Evolutionary conservation across 2,329 filamentous ascomycete species (phyloP).

Genomic region (Ampelomyces quisqualis): DNA sequence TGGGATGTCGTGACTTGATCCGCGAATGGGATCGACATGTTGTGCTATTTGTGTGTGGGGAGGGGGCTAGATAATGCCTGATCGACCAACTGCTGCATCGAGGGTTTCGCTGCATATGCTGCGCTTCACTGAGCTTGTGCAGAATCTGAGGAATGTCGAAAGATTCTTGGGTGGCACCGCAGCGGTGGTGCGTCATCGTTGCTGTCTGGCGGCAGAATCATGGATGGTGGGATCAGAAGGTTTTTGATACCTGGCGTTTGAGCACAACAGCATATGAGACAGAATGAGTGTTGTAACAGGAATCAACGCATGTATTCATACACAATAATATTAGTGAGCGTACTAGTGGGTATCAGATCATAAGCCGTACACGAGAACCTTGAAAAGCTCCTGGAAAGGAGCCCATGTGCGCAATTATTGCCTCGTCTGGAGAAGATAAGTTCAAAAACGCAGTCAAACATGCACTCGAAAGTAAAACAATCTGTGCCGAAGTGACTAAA

Average conservation of each 20-base stretch:
- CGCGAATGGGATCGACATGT: not conserved
- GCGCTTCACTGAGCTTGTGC: not conserved
- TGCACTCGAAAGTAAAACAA: constrained; percentile 1
- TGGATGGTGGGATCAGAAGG: too few relatives aligned
- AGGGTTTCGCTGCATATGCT: not conserved
- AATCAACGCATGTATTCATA: constrained; percentile 2
- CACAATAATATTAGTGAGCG: constrained; percentile 15
- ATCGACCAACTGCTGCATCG: not conserved
- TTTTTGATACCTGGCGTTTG: too few relatives aligned
- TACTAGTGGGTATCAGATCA: constrained; percentile 22
- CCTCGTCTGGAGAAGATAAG: not conserved
- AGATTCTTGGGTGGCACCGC: not conserved
- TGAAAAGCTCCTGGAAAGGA: constrained; percentile 1
- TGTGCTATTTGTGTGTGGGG: not conserved
- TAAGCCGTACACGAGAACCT: not conserved
- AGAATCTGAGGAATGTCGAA: not conserved
- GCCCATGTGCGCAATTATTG: not conserved
- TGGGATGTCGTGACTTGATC: not conserved
- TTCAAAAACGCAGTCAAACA: not conserved
- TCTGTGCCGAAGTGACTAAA: constrained; percentile 1
- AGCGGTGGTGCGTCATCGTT: not conserved
- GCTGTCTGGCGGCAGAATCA: too few relatives aligned
- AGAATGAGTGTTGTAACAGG: not conserved
- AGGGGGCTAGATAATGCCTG: not conserved
- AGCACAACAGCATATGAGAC: not conserved